Conservation (phyloP, 441 rosid genomes). For the Populus trichocarpa region DNA sequence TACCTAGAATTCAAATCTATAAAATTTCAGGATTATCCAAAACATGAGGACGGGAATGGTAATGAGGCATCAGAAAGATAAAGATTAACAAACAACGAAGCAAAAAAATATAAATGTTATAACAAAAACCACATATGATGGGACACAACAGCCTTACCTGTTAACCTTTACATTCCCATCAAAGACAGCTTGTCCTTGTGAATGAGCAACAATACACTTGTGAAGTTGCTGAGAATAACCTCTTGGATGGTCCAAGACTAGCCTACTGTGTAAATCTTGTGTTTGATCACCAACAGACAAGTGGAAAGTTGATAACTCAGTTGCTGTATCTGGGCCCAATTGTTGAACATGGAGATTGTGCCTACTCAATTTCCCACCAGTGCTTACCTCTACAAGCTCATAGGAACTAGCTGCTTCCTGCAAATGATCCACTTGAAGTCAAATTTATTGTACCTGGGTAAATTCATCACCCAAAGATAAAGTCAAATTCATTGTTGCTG, state of each 20-base stretch:
- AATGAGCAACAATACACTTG: slow-evolving; percentile 89
- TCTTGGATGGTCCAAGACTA: slow-evolving; percentile 83
- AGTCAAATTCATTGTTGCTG: background rate
- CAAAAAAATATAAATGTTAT: background rate
- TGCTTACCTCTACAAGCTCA: slow-evolving; percentile 84
- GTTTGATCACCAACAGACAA: slow-evolving; percentile 61
- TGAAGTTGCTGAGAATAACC: slow-evolving; percentile 79
- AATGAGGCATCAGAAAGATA: background rate
- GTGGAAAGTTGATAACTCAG: slow-evolving; percentile 75
- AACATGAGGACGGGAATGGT: background rate
- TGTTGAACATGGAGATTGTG: slow-evolving; percentile 90
- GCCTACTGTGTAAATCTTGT: slow-evolving; percentile 80
- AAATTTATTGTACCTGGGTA: background rate
- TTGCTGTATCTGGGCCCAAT: slow-evolving; percentile 73
- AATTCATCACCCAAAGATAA: background rate
- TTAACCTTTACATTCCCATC: slow-evolving; percentile 86
- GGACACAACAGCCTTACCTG: slow-evolving; percentile 41
- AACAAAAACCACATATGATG: background rate
- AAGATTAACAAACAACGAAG: background rate
- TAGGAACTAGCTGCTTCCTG: slow-evolving; percentile 73
- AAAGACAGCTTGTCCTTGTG: slow-evolving; percentile 82
- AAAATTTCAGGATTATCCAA: background rate
- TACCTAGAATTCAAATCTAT: background rate
- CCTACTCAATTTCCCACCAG: slow-evolving; percentile 84
- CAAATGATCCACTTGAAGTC: slow-evolving; percentile 10